Base-by-base conservation (phyloP, 345 rosid genomes). In the Eucalyptus rudis region DNA sequence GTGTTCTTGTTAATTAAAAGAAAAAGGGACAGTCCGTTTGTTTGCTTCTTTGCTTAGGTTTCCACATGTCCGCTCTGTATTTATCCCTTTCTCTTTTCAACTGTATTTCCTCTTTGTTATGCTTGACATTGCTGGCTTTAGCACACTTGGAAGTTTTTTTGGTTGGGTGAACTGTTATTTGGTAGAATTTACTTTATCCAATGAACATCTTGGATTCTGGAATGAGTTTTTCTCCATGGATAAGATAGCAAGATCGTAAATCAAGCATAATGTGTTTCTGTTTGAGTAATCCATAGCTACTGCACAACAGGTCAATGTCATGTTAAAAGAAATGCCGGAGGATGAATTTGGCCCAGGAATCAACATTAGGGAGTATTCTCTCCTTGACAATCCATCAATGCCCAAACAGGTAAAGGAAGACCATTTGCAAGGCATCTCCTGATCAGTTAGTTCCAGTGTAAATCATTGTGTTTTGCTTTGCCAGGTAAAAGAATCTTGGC, bases 311-410 rank as follows among this genome's bases (percentile, higher is more conserved):
- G 95, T 98, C 88, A 94, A 97, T 93, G 92, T 90, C 87, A 96
- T 98, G 98, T 83, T 95, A 90, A 93, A 97, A 89, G 95, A 93
- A 88, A 90, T 92, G 59, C 91, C 96, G 7, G 93, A 90, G 90
- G 98, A 98, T 86, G 99, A 98, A 92, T 98, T 96, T 92, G 99
- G 99, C 89, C 98, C 97, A 50, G 93, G 92, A 87, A 95, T 95
- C 49, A 88, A 89, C 89, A 91, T 95, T 88, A 98, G 98, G 93
- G 99, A 97, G 91, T 98, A 96, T 91, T 96, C 98, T 36, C 93
- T 98, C 91, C 90, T 98, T 79, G 93, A 95, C 49, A 98, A 98
- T 93, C 98, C 97, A 54, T 90, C 89, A 83, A 81, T 96, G 92
- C 96, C 99, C 59, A 93, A 95, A 92, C 96, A 95, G 88, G 99